Evolutionary conservation across 257 asterid genomes (phyloP).

Genomic region (Solanum microdontum): DNA sequence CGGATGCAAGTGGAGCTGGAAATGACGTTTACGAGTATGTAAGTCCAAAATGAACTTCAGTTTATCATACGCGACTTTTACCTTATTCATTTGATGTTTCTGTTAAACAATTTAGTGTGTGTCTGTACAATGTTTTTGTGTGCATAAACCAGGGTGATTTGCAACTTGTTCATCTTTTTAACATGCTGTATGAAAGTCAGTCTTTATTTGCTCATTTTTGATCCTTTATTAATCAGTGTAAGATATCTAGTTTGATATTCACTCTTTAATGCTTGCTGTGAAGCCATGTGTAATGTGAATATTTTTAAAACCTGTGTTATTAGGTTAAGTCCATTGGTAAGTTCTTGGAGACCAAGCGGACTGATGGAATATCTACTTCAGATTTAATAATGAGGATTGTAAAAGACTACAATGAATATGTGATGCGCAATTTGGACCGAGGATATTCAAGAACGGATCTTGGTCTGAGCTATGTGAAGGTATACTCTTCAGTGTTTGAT

Average conservation of each 20-base stretch:
- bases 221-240: background rate
- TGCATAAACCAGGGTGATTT: background rate
- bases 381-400: constrained; percentile 57
- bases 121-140: background rate
- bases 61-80: background rate
- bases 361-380: constrained; percentile 59
- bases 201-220: background rate
- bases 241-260: background rate
- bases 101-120: background rate
- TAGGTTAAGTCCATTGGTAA: constrained; percentile 50
- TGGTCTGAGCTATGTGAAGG: constrained; percentile 58
- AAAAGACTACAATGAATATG: constrained; percentile 57
- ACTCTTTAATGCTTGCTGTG: background rate
- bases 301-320: background rate
- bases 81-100: background rate
- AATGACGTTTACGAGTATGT: constrained; percentile 53
- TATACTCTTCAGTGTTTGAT: background rate
- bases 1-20: constrained; percentile 65
- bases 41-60: constrained; percentile 12
- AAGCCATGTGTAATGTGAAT: background rate
- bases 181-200: background rate
- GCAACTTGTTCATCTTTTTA: background rate
- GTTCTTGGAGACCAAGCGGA: constrained; percentile 51
- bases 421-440: constrained; percentile 63
- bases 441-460: constrained; percentile 66